Base-by-base conservation (phyloP, 129 eudicot genomes). In the Tanacetum coccineum region DNA sequence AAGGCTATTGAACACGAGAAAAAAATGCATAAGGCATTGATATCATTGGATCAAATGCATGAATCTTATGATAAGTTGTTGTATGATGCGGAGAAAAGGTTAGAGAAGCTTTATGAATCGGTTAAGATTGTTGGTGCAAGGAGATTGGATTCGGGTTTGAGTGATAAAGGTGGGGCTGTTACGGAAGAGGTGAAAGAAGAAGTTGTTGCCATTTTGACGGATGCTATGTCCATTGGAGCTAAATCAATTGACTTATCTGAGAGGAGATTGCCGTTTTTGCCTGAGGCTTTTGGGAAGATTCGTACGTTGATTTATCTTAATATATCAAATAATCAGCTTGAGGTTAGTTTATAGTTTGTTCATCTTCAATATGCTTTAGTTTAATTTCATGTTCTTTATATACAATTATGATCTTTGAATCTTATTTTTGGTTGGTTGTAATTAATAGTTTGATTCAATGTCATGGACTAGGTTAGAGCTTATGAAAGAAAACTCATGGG, bases 251-350 rank as follows among this genome's bases (percentile, higher is more conserved):
- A 83, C 74, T 80, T 92, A 55, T 76, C 98, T 0, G 85, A 62
- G 52, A 78, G 83, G 74, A 74, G 77, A 20, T 72, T 92, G 84
- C 74, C 84, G 59, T 58, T 83, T 79, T 64, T 92, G 14, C 98
- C 98, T 0, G 98, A 92, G 70, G 95, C 81, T 1, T 92, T 92
- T 74, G 96, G 96, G 57, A 83, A 53, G 81, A 66, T 92, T 36
- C 73, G 73, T 22, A 72, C 83, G 4, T 36, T 85, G 60, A 67
- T 85, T 70, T 77, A 15, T 25, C 89, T 92, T 49, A 80, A 88
- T 70, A 74, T 92, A 70, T 84, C 98, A 9, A 76, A 76, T 28
- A 92, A 92, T 78, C 91, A 81, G 72, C 83, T 92, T 36, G 81
- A 81, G 98, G 98, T 85, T 71, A 42, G 75, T 40, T 18, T 53